Evolutionary conservation across 768 basidiomycete genomes (phyloP), one percentile per base, ranked within the genome.

Genomic region (Naganishia onofrii): DNA sequence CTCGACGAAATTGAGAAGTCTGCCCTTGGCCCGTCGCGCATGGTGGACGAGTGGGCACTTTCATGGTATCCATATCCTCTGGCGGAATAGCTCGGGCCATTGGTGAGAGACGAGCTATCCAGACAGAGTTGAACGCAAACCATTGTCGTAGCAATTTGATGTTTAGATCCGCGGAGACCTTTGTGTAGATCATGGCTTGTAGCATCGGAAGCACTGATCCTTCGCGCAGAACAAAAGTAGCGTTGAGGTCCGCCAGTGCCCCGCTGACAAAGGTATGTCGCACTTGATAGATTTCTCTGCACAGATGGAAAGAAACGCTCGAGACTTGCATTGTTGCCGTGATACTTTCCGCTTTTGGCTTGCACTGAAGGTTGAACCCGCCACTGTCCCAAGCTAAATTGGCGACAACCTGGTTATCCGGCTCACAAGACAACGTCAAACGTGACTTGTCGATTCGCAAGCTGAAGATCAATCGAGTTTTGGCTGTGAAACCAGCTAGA

Each of bases 371-470:
- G 90, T 66, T 93, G 76, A 97, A 93, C 0, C 93, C 93, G 51
- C 95, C 95, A 74, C 91, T 94, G 66, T 95, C 90, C 95, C 95
- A 98, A 56, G 91, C 86, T 38, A 96, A 77, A 1, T 89, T 89
- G 17, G 91, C 92, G 51, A 89, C 85, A n/a, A 96, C 94, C 72
- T 94, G 92, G 64, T 93, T 91, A 76, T 93, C 92, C 0, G 92
- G 92, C 71, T 88, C 87, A 74, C 95, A 97, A 0, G 90, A 91
- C 31, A 98, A 82, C 70, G 90, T 88, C 60, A 98, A 84, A 67
- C 85, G 88, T 0, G 95, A 97, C 76, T 89, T 86, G 76, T 97
- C 93, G 73, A 98, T 95, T 32, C 91, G 90, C 38, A 98, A 84
- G 74, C 91, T 92, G 81, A 96, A 28, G 21, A 51, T 28, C 38